phyloP scores from a whole-genome alignment of 2,329 filamentous ascomycete genomes.

The Trichoderma atroviride region DNA sequence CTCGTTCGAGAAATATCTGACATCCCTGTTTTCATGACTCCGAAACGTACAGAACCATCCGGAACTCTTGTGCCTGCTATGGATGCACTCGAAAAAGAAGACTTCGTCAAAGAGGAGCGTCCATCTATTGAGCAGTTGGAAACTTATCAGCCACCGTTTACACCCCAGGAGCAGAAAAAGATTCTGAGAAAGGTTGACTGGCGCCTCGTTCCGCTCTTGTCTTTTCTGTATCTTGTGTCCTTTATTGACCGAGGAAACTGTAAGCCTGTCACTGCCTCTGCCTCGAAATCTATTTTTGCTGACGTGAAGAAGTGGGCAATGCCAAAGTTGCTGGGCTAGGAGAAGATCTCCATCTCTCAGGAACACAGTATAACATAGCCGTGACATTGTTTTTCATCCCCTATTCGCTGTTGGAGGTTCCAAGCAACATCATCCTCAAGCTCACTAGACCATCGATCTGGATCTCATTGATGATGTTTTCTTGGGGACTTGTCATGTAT shows the following conservation, averaged over 20 bases:
- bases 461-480: constrained; percentile 18
- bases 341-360: constrained; percentile 30
- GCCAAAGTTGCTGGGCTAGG: constrained; percentile 32
- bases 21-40: neutral
- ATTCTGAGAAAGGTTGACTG: neutral
- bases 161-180: neutral
- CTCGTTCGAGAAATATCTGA: neutral
- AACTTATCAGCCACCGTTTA: neutral
- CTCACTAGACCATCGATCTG: constrained; percentile 13
- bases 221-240: neutral
- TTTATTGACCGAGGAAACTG: constrained; percentile 1
- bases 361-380: constrained; percentile 31
- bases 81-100: neutral
- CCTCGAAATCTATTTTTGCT: neutral
- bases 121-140: neutral
- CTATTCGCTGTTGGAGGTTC: constrained; percentile 28
- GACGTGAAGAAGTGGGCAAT: constrained; percentile 26
- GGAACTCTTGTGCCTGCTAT: neutral
- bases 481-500: constrained; percentile 16
- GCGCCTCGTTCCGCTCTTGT: neutral
- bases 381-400: constrained; percentile 34
- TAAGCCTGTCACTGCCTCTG: neutral
- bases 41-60: neutral
- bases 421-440: constrained; percentile 28
- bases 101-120: neutral